Percentiles rank a stretch among this genome's conserved stretches.
phyloP scores from a whole-genome alignment of 345 rosid species.

The Euphorbia tirucalli region DNA sequence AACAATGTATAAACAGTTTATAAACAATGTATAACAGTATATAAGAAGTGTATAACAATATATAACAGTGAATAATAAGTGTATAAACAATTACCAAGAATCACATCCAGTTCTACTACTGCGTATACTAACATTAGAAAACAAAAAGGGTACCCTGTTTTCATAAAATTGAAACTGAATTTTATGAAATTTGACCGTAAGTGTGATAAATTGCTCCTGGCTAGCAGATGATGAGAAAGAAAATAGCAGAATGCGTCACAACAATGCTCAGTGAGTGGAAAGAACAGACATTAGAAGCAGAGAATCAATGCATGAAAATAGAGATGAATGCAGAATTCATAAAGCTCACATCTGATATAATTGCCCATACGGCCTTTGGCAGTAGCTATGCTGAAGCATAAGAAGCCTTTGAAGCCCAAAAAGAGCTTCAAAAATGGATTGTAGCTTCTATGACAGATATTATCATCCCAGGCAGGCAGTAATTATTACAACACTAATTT shows the following conservation, averaged over 20 bases:
- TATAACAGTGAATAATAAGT: no score
- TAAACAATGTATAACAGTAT: no score
- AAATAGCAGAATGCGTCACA: conserved; percentile 46
- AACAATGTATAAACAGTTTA: no score
- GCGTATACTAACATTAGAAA: no score
- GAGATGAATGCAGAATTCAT: conserved; percentile 69
- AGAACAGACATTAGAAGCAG: background rate
- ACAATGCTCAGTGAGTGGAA: conserved; percentile 54
- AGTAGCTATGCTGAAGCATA: conserved; percentile 55
- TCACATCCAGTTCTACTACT: no score
- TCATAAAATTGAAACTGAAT: background rate
- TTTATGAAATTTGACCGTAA: background rate
- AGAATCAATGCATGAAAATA: conserved; percentile 39
- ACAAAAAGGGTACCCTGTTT: no score
- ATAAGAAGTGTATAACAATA: no score
- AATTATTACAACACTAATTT: background rate
- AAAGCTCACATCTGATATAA: conserved; percentile 62
- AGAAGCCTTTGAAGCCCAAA: conserved; percentile 39
- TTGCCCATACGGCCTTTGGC: conserved; percentile 75
- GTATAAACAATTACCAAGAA: no score
- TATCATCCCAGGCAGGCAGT: conserved; percentile 77
- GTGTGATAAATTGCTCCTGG: background rate
- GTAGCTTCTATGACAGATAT: conserved; percentile 37
- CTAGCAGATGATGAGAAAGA: conserved; percentile 47
- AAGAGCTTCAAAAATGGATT: conserved; percentile 53